Conservation (phyloP, 305 asterid genomes). For the Solanum hybrid region DNA sequence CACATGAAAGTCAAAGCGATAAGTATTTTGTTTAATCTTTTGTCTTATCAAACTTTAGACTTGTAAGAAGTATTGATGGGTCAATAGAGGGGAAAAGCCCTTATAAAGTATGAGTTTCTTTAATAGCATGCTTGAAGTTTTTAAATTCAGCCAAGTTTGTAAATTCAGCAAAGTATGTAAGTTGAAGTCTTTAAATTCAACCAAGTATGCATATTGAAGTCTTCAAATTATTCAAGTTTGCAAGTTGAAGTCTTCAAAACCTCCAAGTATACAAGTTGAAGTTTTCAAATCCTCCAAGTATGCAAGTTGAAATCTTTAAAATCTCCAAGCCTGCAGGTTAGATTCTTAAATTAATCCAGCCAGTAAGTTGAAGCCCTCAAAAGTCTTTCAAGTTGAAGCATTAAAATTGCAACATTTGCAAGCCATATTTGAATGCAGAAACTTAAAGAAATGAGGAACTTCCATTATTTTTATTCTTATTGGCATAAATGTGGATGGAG, state of each 20-base stretch:
- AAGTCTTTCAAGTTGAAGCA: neutral
- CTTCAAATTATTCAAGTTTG: no score
- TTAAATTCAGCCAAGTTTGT: no score
- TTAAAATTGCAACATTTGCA: neutral
- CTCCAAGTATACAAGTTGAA: neutral
- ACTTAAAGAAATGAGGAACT: neutral
- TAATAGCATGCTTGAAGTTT: neutral
- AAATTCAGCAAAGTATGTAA: no score
- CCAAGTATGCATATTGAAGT: neutral
- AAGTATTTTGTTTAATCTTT: neutral
- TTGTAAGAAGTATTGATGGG: neutral
- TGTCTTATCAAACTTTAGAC: neutral
- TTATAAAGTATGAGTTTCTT: neutral
- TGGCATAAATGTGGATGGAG: neutral
- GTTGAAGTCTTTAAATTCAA: neutral
- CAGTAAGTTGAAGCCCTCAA: neutral
- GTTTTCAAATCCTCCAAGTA: neutral
- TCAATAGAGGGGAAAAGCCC: neutral
- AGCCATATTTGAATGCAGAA: neutral
- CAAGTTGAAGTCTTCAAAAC: neutral
- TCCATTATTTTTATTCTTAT: neutral
- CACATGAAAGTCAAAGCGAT: neutral
- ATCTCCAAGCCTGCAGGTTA: neutral
- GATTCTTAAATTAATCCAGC: neutral
- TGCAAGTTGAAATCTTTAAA: neutral